Evolutionary conservation across 2,329 filamentous ascomycete genomes (phyloP), one percentile per base, ranked within the genome.

Genomic region (Arthroderma sp.): DNA sequence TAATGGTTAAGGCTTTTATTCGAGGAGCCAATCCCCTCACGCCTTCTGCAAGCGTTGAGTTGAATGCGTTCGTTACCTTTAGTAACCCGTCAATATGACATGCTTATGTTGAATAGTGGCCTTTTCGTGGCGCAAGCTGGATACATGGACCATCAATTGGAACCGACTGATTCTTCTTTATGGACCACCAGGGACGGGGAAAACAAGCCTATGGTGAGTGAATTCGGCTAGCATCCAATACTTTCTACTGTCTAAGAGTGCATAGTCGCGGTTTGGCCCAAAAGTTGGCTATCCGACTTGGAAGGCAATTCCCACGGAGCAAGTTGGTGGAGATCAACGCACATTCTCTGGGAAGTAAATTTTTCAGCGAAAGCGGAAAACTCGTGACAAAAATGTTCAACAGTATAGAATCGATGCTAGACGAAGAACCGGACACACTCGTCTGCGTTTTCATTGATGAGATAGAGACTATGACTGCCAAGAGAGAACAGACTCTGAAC

Each of bases 141-240:
- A 64, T 47, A 54, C 58, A 28, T 58, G 57, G 44, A 58, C 60
- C 1, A 62, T 68, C 49, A 66, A 64, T 46, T 71, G 68, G 66
- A 70, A 70, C 46, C 61, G 66, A 15, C 54, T 71, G 6, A 86
- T 95, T 10, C 72, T 95, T 47, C 78, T 95, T 40, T 95, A 95
- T 65, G 89, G 89, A 0, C 88, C 89, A 4, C 89, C 89, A 2
- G 89, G 89, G 61, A 96, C 89, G 8, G 89, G 89, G 58, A 95
- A 96, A 51, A 66, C 63, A 15, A 66, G 61, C 1, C 54, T 70
- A 2, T 69, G 65, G 57, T 55, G 49, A 42, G 43, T 43, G 36
- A 33, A n/a, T 15, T 7, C n/a, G 11, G 29, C 10, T 29, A 38
- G 11, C 2, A 4, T 27, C 5, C 11, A 22, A 22, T 22, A 22